Conservation (phyloP, 139 green algal species). For the Coelastrella sp. region DNA sequence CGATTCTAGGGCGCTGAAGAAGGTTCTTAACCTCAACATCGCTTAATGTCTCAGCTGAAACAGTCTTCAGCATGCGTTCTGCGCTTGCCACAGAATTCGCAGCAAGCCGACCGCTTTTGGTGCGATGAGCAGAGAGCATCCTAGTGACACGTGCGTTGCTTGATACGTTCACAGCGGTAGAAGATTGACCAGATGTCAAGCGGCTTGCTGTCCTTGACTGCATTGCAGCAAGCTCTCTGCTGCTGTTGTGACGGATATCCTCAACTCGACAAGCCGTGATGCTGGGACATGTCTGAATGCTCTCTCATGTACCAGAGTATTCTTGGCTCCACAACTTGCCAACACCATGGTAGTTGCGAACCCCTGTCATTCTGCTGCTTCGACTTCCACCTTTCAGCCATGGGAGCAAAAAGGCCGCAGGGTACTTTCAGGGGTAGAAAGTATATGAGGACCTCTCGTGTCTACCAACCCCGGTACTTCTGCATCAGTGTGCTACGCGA, state of each 20-base stretch:
- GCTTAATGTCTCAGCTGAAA: slow-evolving; percentile 49
- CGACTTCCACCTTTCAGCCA: no score
- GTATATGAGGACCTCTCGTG: no score
- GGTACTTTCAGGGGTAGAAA: no score
- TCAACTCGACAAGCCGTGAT: no score
- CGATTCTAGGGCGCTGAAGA: slow-evolving; percentile 86
- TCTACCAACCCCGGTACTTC: no score
- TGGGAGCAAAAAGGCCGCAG: no score
- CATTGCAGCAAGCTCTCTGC: background rate
- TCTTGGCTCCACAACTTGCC: no score
- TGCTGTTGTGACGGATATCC: background rate
- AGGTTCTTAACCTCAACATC: slow-evolving; percentile 59
- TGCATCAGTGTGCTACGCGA: no score
- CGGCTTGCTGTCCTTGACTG: background rate
- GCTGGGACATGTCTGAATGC: background rate
- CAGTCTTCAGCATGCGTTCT: slow-evolving; percentile 41
- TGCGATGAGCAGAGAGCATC: background rate
- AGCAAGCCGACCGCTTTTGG: slow-evolving; percentile 24
- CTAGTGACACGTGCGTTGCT: background rate
- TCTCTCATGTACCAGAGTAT: no score
- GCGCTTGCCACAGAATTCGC: slow-evolving; percentile 13
- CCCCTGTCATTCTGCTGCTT: no score
- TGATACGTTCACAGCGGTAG: background rate
- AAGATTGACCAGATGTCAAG: background rate
- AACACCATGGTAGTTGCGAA: no score